Conservation (phyloP, 345 rosid genomes). For the Ceriops decandra region DNA sequence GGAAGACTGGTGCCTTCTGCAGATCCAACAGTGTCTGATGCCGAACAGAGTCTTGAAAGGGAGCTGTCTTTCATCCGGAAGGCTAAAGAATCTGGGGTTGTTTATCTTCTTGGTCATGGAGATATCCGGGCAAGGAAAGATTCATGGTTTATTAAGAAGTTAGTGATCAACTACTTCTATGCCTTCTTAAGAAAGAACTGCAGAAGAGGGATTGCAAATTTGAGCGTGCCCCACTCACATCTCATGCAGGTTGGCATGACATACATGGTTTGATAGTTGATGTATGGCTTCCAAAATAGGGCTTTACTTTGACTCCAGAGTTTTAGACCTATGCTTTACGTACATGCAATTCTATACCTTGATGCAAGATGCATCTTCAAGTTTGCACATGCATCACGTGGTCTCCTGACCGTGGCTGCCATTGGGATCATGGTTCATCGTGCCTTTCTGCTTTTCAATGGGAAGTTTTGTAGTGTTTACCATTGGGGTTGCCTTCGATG, state of each 20-base stretch:
- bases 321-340: background rate
- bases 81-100: slow-evolving; percentile 94
- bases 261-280: slow-evolving; percentile 75
- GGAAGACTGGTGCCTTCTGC: slow-evolving; percentile 31
- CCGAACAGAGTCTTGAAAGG: slow-evolving; percentile 85
- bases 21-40: slow-evolving; percentile 44
- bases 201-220: slow-evolving; percentile 86
- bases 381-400: background rate
- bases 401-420: background rate
- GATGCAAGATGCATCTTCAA: background rate
- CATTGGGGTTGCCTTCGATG: slow-evolving; percentile 3
- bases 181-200: slow-evolving; percentile 94
- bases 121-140: slow-evolving; percentile 96
- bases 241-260: slow-evolving; percentile 99
- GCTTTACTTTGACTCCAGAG: background rate
- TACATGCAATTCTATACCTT: background rate
- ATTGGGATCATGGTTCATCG: background rate
- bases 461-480: slow-evolving; percentile 29
- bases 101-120: slow-evolving; percentile 96
- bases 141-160: slow-evolving; percentile 95
- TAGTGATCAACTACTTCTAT: slow-evolving; percentile 86
- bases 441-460: background rate
- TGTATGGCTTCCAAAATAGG: slow-evolving; percentile 2
- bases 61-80: slow-evolving; percentile 88
- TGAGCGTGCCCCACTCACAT: slow-evolving; percentile 90